Evolutionary conservation across 2,329 filamentous ascomycete species (phyloP).

Genomic region (Orbilia javanica): DNA sequence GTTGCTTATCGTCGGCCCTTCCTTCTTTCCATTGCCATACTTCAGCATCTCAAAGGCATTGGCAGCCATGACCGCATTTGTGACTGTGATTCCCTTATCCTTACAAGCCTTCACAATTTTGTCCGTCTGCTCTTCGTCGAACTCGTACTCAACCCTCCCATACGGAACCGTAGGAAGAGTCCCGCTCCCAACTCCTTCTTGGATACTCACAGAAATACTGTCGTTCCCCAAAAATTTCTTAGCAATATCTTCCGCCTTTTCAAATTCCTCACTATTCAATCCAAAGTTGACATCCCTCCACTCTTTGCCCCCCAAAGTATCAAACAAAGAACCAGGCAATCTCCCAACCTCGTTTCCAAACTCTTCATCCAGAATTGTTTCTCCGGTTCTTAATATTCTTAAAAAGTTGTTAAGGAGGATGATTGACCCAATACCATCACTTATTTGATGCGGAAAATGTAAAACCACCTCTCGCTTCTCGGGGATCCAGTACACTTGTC

Average conservation of each 20-base stretch:
- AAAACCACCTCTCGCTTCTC: constrained; percentile 9
- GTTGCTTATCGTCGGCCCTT: neutral
- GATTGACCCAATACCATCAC: constrained; percentile 23
- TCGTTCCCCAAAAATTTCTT: neutral
- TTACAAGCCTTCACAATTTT: constrained; percentile 14
- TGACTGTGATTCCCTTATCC: constrained; percentile 5
- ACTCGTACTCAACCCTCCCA: neutral
- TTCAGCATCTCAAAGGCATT: neutral
- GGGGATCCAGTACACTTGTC: constrained; percentile 18
- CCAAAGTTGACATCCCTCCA: neutral
- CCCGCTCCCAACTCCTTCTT: neutral
- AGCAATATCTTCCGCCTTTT: neutral
- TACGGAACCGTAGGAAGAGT: neutral
- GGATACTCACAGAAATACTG: neutral
- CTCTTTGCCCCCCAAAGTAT: neutral
- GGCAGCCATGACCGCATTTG: constrained; percentile 7
- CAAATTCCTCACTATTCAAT: neutral
- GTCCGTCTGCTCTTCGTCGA: neutral
- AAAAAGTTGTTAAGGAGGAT: constrained; percentile 32
- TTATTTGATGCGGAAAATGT: constrained; percentile 23
- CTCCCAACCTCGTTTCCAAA: neutral
- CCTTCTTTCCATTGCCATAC: neutral
- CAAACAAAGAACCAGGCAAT: constrained; percentile 5
- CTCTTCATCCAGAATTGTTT: neutral
- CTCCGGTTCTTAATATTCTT: neutral